phyloP scores from a whole-genome alignment of 495 filamentous ascomycete species.

The Elasticomyces elasticus region DNA sequence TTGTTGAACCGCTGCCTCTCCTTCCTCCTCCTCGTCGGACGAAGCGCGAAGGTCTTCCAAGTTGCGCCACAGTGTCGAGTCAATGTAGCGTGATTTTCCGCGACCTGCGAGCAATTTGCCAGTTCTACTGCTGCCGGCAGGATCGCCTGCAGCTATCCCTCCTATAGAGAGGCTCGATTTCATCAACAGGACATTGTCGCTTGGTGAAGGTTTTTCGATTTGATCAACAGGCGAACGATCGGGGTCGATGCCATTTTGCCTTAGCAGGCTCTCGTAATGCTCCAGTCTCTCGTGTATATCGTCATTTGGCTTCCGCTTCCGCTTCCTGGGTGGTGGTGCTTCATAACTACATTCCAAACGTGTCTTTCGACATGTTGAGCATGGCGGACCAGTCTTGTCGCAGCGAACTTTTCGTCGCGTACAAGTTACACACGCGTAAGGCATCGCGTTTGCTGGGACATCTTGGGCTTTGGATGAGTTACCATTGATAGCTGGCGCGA shows the following conservation, averaged over 20 bases:
- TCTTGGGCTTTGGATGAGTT: background rate
- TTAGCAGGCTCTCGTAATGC: constrained; percentile 17
- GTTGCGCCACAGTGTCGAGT: constrained; percentile 8
- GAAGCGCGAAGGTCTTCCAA: constrained; percentile 6
- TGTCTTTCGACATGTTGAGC: constrained; percentile 16
- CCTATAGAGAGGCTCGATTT: background rate
- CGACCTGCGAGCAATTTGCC: constrained; percentile 7
- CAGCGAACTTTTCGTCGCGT: constrained; percentile 19
- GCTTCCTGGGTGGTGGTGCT: constrained; percentile 19
- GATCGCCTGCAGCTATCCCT: background rate
- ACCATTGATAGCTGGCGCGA: constrained; percentile 1
- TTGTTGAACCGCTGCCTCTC: background rate
- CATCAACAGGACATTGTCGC: background rate
- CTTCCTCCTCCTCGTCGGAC: constrained; percentile 15
- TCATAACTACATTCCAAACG: constrained; percentile 17
- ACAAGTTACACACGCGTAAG: constrained; percentile 19
- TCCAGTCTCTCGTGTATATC: constrained; percentile 15
- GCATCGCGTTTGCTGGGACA: background rate
- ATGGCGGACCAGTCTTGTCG: constrained; percentile 18
- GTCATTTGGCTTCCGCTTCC: constrained; percentile 15
- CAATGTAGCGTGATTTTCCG: constrained; percentile 15
- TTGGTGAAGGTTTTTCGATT: background rate
- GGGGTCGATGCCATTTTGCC: constrained; percentile 10
- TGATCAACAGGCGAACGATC: too few species aligned
- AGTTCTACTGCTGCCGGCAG: background rate